A percentile compares a stretch with the other conserved stretches of the same genome.
phyloP scores from a whole-genome alignment of 495 filamentous ascomycete genomes.

The Annulohypoxylon moriforme region DNA sequence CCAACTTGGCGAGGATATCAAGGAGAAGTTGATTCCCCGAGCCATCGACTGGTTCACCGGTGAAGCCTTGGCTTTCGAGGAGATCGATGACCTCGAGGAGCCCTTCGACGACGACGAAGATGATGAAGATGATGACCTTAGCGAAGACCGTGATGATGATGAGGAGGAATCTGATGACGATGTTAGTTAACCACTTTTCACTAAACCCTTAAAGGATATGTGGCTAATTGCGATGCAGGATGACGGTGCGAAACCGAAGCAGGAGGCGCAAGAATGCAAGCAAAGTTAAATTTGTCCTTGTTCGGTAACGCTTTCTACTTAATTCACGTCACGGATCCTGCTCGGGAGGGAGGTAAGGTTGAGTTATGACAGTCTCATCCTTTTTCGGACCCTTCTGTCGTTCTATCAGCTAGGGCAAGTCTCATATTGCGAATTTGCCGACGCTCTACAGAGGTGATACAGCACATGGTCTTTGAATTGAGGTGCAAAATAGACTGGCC shows the following conservation, averaged over 20 bases:
- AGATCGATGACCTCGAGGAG: conserved; percentile 87
- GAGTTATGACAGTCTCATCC: conserved; percentile 25
- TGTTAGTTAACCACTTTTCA: conserved; percentile 64
- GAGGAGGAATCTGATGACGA: conserved; percentile 94
- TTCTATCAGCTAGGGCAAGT: conserved; percentile 35
- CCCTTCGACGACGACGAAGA: conserved; percentile 92
- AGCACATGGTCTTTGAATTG: conserved; percentile 42
- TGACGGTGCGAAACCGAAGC: conserved; percentile 95
- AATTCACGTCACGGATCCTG: conserved; percentile 29
- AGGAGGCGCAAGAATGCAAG: conserved; percentile 99
- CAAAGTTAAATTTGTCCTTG: conserved; percentile 77
- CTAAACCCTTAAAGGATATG: conserved; percentile 13
- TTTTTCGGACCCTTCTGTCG: conserved; percentile 16
- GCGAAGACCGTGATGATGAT: conserved; percentile 83
- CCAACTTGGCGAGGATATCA: conserved; percentile 98
- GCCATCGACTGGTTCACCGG: conserved; percentile 99
- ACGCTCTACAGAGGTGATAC: conserved; percentile 36
- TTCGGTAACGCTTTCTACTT: conserved; percentile 21
- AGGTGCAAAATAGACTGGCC: conserved; percentile 50
- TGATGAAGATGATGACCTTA: conserved; percentile 84
- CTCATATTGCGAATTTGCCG: conserved; percentile 40
- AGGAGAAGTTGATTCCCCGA: conserved; percentile 99
- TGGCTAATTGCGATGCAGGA: conserved; percentile 70
- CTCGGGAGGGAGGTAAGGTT: conserved; percentile 21
- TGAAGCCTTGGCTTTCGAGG: conserved; percentile 97